Base-by-base conservation (phyloP, 345 rosid genomes). In the Eucalyptus urophylla region DNA sequence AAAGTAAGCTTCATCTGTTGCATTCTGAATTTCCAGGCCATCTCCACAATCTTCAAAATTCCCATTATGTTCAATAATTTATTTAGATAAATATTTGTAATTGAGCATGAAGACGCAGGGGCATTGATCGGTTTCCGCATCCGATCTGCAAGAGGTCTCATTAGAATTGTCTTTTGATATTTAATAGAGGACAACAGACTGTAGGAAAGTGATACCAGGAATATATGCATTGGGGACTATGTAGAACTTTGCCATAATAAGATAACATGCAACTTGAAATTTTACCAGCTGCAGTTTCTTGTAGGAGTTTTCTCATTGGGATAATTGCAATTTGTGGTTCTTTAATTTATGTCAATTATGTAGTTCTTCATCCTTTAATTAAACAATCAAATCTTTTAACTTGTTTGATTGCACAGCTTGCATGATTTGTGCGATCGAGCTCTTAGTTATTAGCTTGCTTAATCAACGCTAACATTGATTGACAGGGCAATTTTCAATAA, bases 1-100 rank as follows among this genome's bases (percentile, higher is more conserved):
- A 97, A 97, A 97, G 99, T 97, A 93, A 89, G 85, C 86, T 58
- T 50, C 43, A 49, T 86, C 13, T 45, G 3, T 43, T 25, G 43
- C 49, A n/a, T 80, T 33, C 56, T 86, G 87, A 49, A 86, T 53
- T 50, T 86, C 45, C 60, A 31, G 40, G 43, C 43, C 25, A 88
- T 88, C 83, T 67, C 40, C 45, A 31, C 83, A 76, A 37, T 40
- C 47, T 76, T 76, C 45, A 76, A 76, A 76, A 37, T 37, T 76
- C 83, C 47, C 47, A 19, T 76, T 21, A 19, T 37, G 27, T 37
- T 37, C 83, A 37, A 37, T 76, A 76, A 76, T 37, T 16, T 69
- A 33, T 69, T 69, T 37, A 33, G 43, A 69, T 69, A 44, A 69
- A 69, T 33, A 37, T 31, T 69, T 72, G 80, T 69, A 17, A 69